Base-by-base conservation (phyloP, 345 rosid species). In the Boechera retrofracta region DNA sequence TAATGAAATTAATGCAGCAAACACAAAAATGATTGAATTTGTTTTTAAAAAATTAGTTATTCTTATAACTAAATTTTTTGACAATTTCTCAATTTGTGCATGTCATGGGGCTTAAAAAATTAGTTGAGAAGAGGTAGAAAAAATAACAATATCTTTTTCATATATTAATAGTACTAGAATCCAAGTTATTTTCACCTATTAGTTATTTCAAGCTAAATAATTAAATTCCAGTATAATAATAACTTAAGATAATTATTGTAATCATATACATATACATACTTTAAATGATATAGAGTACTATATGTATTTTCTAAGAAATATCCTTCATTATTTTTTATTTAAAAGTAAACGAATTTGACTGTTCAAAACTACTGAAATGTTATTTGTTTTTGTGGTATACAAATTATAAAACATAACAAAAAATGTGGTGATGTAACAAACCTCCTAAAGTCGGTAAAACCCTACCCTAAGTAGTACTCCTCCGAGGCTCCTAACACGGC, bases 391-490 rank as follows among this genome's bases (percentile, higher is more conserved):
- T 36, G 10, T 7, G 39, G 6, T n/a, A 58, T 60, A 62, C 15
- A 47, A 38, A 38, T 38, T 38, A 38, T 13, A 51, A 24, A 38
- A 53, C 26, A 48, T 15, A n/a, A n/a, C n/a, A 15, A n/a, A 54
- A 44, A 74, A 64, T 33, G 4, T 2, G 1, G 10, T 59, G 65
- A 36, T 36, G 47, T 26, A 48, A 48, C 59, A 59, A 67, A 39
- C 53, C 59, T 57, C 53, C 52, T n/a, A 35, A 15, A 36, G 47
- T 64, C 64, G 56, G 71, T 74, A 64, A 21, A 35, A 35, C 64
- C 64, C 44, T 49, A 10, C 18, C 54, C 33, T 52, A 63, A 63
- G 7, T 58, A 35, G 7, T 2, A 57, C 16, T 1, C 41, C 21
- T 63, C 24, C 24, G 24, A 21, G 24, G 24, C 24, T 21, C 42